Conservation (phyloP, 768 basidiomycete genomes). For the Leucogyrophana mollusca region DNA sequence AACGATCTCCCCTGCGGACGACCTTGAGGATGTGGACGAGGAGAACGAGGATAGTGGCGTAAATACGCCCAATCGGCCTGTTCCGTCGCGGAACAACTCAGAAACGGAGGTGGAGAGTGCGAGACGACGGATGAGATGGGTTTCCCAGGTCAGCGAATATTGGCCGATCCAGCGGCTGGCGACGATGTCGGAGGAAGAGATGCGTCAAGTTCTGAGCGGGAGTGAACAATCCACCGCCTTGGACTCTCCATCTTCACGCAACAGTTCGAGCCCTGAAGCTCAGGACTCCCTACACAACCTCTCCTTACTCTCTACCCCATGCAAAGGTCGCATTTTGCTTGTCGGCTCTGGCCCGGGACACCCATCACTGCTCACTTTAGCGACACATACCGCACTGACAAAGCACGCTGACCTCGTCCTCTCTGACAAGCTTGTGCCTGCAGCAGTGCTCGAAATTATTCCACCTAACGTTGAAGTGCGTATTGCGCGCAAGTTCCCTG, state of each 20-base stretch:
- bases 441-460: constrained; percentile 81
- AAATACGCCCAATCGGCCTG: constrained; percentile 68
- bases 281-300: constrained; percentile 31
- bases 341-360: constrained; percentile 96
- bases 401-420: constrained; percentile 83
- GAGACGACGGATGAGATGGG: constrained; percentile 83
- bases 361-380: constrained; percentile 86
- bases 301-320: constrained; percentile 13
- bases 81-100: constrained; percentile 43
- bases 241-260: constrained; percentile 10
- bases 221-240: constrained; percentile 5
- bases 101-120: constrained; percentile 43
- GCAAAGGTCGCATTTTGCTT: constrained; percentile 74
- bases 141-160: constrained; percentile 95
- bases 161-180: constrained; percentile 85
- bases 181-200: constrained; percentile 61
- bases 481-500: constrained; percentile 96
- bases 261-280: constrained; percentile 18
- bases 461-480: constrained; percentile 70
- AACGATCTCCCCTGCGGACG: constrained; percentile 11
- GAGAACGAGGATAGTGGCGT: constrained; percentile 52
- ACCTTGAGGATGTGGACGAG: constrained; percentile 32
- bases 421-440: constrained; percentile 95
- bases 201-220: constrained; percentile 60
- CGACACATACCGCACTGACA: constrained; percentile 80